These are phyloP conservation scores for Hansfordia pulvinata DNA, from an alignment of 2,329 filamentous ascomycete genomes.

Conservation along the genomic window DNA sequence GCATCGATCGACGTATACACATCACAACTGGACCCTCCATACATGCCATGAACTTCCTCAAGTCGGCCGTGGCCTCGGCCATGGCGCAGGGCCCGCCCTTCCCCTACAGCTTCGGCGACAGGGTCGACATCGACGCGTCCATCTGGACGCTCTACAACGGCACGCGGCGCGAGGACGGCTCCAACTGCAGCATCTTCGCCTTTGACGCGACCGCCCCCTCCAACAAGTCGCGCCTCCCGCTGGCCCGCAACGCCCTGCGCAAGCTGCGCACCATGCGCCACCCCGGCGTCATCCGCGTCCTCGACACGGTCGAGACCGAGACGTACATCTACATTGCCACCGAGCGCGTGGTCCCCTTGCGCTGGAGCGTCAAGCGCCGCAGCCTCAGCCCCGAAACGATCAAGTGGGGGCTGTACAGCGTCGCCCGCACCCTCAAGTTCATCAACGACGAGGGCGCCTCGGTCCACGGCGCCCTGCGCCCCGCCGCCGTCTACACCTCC, in stretches of 20 bases:
- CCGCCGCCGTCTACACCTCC: constrained; percentile 80
- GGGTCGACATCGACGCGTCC: constrained; percentile 81
- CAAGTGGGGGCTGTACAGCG: constrained; percentile 86
- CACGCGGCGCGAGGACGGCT: constrained; percentile 84
- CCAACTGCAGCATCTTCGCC: constrained; percentile 90
- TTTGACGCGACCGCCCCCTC: constrained; percentile 76
- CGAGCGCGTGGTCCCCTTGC: constrained; percentile 73
- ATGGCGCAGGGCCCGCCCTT: constrained; percentile 92
- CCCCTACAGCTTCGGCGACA: constrained; percentile 84
- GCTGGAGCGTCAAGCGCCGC: constrained; percentile 82
- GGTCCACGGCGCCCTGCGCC: constrained; percentile 76
- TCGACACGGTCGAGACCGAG: constrained; percentile 95
- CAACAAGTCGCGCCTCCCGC: constrained; percentile 70
- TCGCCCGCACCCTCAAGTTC: constrained; percentile 88
- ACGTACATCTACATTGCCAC: constrained; percentile 93
- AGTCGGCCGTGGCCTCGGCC: constrained; percentile 91
- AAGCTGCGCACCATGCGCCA: constrained; percentile 89
- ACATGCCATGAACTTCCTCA: constrained; percentile 82
- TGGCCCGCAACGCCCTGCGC: constrained; percentile 87
- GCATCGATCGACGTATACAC: too few relatives aligned
- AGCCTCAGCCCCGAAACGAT: constrained; percentile 82
- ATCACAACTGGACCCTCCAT: neutral
- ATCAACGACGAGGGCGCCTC: constrained; percentile 89
- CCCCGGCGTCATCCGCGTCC: constrained; percentile 83
- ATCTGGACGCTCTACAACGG: constrained; percentile 97